Conservation (phyloP, 768 basidiomycete genomes). For the Calvatia gigantea region DNA sequence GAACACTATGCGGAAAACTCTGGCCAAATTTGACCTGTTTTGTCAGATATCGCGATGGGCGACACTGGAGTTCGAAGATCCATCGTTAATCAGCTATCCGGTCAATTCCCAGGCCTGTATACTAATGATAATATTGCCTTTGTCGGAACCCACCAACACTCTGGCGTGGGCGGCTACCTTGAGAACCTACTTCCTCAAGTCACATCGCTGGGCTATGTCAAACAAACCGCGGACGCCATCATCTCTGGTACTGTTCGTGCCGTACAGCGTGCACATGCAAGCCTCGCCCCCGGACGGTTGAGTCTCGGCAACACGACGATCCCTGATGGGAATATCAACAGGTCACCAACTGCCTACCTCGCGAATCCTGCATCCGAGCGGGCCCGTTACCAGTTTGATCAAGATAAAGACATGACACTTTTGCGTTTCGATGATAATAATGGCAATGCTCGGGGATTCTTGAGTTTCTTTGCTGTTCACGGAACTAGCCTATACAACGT, state of each 20-base stretch:
- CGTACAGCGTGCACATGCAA: slow-evolving; percentile 63
- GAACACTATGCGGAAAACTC: background rate
- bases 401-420: slow-evolving; percentile 72
- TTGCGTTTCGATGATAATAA: slow-evolving; percentile 58
- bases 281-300: slow-evolving; percentile 55
- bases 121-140: slow-evolving; percentile 71
- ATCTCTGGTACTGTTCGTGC: slow-evolving; percentile 66
- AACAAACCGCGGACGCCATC: slow-evolving; percentile 69
- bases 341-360: slow-evolving; percentile 72
- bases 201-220: slow-evolving; percentile 71
- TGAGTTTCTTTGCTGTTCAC: slow-evolving; percentile 78
- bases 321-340: slow-evolving; percentile 65
- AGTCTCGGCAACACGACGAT: slow-evolving; percentile 69
- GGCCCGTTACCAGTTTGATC: slow-evolving; percentile 62
- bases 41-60: slow-evolving; percentile 75
- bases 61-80: slow-evolving; percentile 72
- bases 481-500: slow-evolving; percentile 80
- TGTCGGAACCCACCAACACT: slow-evolving; percentile 72
- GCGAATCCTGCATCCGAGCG: slow-evolving; percentile 73
- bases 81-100: slow-evolving; percentile 55
- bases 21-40: background rate
- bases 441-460: slow-evolving; percentile 60
- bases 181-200: slow-evolving; percentile 78
- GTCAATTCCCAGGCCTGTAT: slow-evolving; percentile 61
- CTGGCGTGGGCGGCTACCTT: slow-evolving; percentile 76